Conservation (phyloP, 768 basidiomycete species). For the Russula emetica region DNA sequence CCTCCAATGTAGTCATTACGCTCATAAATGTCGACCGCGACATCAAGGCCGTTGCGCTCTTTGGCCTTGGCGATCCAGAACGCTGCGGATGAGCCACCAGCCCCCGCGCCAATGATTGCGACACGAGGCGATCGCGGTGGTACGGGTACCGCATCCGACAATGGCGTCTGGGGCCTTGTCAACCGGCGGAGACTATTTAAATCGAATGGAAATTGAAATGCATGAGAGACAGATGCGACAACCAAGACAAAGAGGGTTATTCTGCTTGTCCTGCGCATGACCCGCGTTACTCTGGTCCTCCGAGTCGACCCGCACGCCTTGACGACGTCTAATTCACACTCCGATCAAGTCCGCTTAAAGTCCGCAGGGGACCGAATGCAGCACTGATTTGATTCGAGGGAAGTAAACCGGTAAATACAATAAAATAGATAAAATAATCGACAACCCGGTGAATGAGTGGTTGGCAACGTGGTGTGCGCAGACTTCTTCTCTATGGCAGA, state of each 20-base stretch:
- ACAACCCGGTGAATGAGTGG: neutral
- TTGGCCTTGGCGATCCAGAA: conserved; percentile 81
- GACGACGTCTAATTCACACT: neutral
- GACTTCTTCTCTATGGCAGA: neutral
- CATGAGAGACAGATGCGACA: conserved; percentile 18
- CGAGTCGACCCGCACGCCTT: too few species aligned
- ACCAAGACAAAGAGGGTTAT: neutral
- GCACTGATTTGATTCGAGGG: too few species aligned
- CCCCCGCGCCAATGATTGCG: conserved; percentile 89
- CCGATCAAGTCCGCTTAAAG: neutral
- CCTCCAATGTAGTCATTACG: conserved; percentile 73
- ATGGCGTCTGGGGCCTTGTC: neutral
- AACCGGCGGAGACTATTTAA: conserved; percentile 29
- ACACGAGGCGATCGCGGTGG: conserved; percentile 39
- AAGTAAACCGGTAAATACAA: neutral
- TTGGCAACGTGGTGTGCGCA: neutral
- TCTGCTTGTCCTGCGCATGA: neutral
- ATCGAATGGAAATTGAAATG: conserved; percentile 50
- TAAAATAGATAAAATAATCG: neutral
- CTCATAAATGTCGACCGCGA: conserved; percentile 85
- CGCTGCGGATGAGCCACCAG: conserved; percentile 78
- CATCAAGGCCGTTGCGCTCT: conserved; percentile 59
- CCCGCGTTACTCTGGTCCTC: neutral
- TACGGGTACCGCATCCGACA: neutral
- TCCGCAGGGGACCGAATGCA: neutral